Base-by-base conservation (phyloP, 108 stramenopile genomes). In the Fragilaria radians region DNA sequence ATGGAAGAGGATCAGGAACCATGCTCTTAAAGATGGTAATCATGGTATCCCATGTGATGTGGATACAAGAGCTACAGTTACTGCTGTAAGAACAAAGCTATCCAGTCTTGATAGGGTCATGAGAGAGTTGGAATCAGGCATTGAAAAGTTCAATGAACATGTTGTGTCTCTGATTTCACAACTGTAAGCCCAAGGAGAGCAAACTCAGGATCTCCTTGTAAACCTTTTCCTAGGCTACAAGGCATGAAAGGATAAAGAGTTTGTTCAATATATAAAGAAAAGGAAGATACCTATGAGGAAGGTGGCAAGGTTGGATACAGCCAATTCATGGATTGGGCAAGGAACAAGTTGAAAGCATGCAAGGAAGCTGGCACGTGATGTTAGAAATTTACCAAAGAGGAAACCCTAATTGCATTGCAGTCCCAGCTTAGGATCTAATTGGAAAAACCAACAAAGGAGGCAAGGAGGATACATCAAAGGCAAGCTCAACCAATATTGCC, bases 151-250 rank as follows among this genome's bases (percentile, higher is more conserved):
- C 67, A 68, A 77, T 59, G 22, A 19, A 11, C 23, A 72, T 26
- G 76, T 77, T 18, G 17, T 46, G 4, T 24, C n/a, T 1, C 26
- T 47, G 11, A 23, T 60, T 2, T 18, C 52, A 0, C 52, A 1
- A 0, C 67, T 77, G 11, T 14, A 18, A 2, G 57, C 68, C 9
- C 52, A 62, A 2, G 55, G 76, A 21, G 32, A 63, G 5, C 42
- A 3, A 2, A 45, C 61, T 1, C 2, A n/a, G 17, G 50, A 68
- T 42, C 32, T 77, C 14, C 1, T 72, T 7, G 27, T 56, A 17
- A 71, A 72, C 53, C 76, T 77, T 48, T 70, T 76, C 66, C 47
- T 57, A 17, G 70, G 60, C 1, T 76, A 76, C 57, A 26, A 36
- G 5, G 31, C 56, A 2, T 42, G 26, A 1, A 23, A 5, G 3